A percentile compares a stretch with the other conserved stretches of the same genome.
These are phyloP conservation scores for Astrothelium subdiscretum DNA, from an alignment of 495 filamentous ascomycete genomes.

Conservation along the genomic window DNA sequence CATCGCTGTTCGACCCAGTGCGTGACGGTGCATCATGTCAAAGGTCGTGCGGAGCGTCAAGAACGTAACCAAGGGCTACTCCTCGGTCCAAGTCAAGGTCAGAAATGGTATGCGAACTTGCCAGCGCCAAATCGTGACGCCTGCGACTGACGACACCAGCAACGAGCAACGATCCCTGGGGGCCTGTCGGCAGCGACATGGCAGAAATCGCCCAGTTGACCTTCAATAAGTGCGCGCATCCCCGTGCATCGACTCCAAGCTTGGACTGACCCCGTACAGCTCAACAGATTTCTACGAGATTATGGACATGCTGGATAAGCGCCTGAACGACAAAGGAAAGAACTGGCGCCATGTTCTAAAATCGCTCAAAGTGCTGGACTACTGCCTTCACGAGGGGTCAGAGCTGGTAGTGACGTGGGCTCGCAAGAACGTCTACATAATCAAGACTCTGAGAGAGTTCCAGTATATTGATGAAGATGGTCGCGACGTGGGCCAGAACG, in stretches of 20 bases:
- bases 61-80: conserved; percentile 99
- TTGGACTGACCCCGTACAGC: conserved; percentile 34
- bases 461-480: conserved; percentile 91
- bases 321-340: conserved; percentile 98
- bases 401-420: conserved; percentile 97
- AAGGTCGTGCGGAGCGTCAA: conserved; percentile 97
- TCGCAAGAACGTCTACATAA: conserved; percentile 93
- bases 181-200: conserved; percentile 97
- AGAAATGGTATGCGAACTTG: conserved; percentile 70
- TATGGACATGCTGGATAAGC: conserved; percentile 99
- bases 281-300: conserved; percentile 98
- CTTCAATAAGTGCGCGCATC: conserved; percentile 69
- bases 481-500: conserved; percentile 88
- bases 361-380: conserved; percentile 94
- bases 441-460: conserved; percentile 96
- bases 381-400: conserved; percentile 94
- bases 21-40: conserved; percentile 53
- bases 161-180: conserved; percentile 99
- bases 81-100: conserved; percentile 93
- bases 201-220: conserved; percentile 96
- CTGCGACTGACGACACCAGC: conserved; percentile 39
- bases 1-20: neutral
- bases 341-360: conserved; percentile 99
- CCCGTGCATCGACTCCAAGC: neutral
- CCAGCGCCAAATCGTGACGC: neutral